Percentiles rank a stretch among this genome's conserved stretches.
These are phyloP conservation scores for Aspergillus carbonarius DNA, from an alignment of 2,329 filamentous ascomycete species.

Conservation along the genomic window DNA sequence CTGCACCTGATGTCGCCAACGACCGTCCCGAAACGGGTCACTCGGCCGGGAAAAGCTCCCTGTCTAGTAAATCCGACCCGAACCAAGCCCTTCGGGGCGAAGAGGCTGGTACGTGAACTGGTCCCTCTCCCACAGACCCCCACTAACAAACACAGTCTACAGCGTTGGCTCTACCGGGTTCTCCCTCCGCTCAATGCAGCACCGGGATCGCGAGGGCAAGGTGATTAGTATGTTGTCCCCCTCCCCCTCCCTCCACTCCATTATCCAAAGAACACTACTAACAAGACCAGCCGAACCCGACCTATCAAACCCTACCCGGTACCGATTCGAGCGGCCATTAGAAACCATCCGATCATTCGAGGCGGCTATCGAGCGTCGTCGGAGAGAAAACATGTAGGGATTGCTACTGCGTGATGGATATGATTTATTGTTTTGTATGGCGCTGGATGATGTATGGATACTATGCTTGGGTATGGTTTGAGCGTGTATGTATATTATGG, in stretches of 20 bases:
- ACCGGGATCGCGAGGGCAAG: constrained; percentile 75
- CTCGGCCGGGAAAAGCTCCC: constrained; percentile 12
- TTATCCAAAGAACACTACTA: constrained; percentile 4
- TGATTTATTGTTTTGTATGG: neutral
- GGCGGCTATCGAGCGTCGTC: constrained; percentile 71
- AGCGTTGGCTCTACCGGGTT: constrained; percentile 41
- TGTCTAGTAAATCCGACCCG: constrained; percentile 81
- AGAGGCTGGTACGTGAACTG: constrained; percentile 69
- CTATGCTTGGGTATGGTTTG: neutral
- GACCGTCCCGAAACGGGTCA: constrained; percentile 18
- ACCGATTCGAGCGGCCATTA: constrained; percentile 81
- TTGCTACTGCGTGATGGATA: constrained; percentile 1
- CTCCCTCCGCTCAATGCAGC: constrained; percentile 72
- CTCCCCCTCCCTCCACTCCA: neutral
- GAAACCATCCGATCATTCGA: constrained; percentile 92
- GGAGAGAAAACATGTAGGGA: constrained; percentile 46
- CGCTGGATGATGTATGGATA: constrained; percentile 1
- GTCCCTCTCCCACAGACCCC: no score
- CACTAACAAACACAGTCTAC: neutral
- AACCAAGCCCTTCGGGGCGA: constrained; percentile 79
- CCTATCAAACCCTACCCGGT: constrained; percentile 83
- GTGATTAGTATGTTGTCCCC: constrained; percentile 62
- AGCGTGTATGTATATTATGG: neutral
- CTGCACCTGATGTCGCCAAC: constrained; percentile 5
- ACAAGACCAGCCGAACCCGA: constrained; percentile 72